These are phyloP conservation scores for Trypanosoma cruzi DNA, from an alignment of 208 protist genomes.

Conservation along the genomic window DNA sequence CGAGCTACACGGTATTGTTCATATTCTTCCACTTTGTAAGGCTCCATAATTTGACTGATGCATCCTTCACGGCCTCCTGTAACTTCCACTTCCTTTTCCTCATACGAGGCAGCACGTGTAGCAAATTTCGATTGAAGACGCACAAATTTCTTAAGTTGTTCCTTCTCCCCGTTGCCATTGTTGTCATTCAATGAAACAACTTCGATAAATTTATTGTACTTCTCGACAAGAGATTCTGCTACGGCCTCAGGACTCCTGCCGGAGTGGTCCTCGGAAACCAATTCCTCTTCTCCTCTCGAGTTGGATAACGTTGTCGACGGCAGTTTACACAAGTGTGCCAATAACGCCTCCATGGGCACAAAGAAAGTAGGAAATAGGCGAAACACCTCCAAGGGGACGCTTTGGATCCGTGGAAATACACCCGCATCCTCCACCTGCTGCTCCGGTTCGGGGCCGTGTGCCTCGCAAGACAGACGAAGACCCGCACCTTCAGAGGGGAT, in stretches of 20 bases:
- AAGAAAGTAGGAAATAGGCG: slow-evolving; percentile 58
- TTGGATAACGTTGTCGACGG: not conserved
- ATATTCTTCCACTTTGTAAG: slow-evolving; percentile 60
- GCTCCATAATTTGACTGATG: slow-evolving; percentile 20
- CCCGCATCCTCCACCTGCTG: not conserved
- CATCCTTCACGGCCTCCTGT: not conserved
- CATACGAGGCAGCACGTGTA: not conserved
- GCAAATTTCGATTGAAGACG: slow-evolving; percentile 17
- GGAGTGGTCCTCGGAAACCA: not conserved
- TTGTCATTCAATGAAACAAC: slow-evolving; percentile 21
- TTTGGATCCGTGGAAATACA: not conserved
- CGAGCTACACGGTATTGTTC: slow-evolving; percentile 84
- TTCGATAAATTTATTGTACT: slow-evolving; percentile 25
- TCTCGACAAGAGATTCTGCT: slow-evolving; percentile 1
- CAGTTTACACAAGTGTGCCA: not conserved
- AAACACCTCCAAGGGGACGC: slow-evolving; percentile 20
- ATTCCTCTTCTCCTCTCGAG: not conserved
- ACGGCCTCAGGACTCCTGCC: not conserved
- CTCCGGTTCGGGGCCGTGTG: not conserved
- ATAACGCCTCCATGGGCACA: slow-evolving; percentile 51
- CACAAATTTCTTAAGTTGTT: slow-evolving; percentile 9
- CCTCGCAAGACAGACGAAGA: not conserved
- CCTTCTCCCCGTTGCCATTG: not conserved
- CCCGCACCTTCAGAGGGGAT: not conserved
- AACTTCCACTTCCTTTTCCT: not conserved